Evolutionary conservation across 345 rosid species (phyloP).

Genomic region (Angophora floribunda): DNA sequence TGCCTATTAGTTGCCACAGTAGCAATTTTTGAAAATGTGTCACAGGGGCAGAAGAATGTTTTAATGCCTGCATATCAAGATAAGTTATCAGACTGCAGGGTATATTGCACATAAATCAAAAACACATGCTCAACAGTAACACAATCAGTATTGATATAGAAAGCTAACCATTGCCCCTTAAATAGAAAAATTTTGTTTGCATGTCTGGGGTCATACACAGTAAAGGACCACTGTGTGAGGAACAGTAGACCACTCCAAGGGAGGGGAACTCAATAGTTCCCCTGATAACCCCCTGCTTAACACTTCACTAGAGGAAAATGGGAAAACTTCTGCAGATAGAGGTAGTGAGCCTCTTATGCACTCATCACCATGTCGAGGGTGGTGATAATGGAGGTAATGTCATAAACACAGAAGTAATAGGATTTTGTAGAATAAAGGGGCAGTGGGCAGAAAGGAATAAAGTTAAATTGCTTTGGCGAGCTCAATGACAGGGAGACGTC

Average conservation of each 20-base stretch:
- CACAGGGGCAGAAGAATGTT: constrained; percentile 88
- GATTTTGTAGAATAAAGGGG: not conserved
- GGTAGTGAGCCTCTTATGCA: not conserved
- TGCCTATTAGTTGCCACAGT: constrained; percentile 74
- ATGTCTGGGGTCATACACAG: not conserved
- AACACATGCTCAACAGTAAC: not conserved
- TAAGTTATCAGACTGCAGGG: not conserved
- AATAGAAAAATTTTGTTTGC: not conserved
- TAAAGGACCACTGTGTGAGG: not conserved
- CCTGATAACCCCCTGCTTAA: not conserved
- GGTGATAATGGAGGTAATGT: not conserved
- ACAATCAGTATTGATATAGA: not conserved
- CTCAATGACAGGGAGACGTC: not conserved
- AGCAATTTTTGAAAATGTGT: constrained; percentile 79
- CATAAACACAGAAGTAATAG: not conserved
- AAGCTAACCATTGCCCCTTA: not conserved
- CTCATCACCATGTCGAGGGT: not conserved
- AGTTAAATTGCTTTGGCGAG: not conserved
- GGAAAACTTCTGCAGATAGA: not conserved
- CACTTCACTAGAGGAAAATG: not conserved
- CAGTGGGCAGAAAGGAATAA: not conserved
- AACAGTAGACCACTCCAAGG: not conserved
- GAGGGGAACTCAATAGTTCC: not conserved
- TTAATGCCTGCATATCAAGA: constrained; percentile 46
- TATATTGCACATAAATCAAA: not conserved